Conservation (phyloP, 2,329 filamentous ascomycete species). For the Truncatella angustata region DNA sequence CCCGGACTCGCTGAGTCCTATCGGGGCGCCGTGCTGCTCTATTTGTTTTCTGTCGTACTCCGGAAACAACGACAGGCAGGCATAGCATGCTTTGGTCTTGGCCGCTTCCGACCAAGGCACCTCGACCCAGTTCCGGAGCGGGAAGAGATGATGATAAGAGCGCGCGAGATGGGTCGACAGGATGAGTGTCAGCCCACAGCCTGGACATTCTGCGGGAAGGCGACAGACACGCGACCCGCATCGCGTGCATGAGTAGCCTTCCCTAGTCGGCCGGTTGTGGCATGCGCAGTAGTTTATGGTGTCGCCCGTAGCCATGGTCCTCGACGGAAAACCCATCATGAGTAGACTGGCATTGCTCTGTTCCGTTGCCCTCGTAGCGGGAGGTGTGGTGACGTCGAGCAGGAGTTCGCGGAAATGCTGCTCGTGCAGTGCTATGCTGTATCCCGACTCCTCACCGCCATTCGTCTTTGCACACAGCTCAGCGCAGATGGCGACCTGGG, state of each 20-base stretch:
- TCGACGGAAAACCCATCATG: slow-evolving; percentile 97
- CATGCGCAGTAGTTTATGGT: slow-evolving; percentile 82
- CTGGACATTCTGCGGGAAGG: slow-evolving; percentile 85
- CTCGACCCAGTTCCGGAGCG: slow-evolving; percentile 84
- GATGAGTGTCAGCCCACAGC: slow-evolving; percentile 88
- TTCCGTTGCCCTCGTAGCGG: slow-evolving; percentile 68
- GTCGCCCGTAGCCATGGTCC: slow-evolving; percentile 67
- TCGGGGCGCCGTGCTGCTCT: slow-evolving; percentile 31
- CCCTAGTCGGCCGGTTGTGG: slow-evolving; percentile 76
- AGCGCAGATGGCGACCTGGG: slow-evolving; percentile 87
- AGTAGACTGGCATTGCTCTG: slow-evolving; percentile 66
- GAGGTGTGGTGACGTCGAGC: slow-evolving; percentile 84
- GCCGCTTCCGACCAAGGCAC: slow-evolving; percentile 77
- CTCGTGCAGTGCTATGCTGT: slow-evolving; percentile 84
- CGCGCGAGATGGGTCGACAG: slow-evolving; percentile 88
- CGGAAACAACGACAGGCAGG: slow-evolving; percentile 75
- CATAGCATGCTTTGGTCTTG: slow-evolving; percentile 66
- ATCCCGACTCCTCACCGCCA: slow-evolving; percentile 70
- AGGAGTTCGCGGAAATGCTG: slow-evolving; percentile 87
- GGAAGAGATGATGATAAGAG: slow-evolving; percentile 93
- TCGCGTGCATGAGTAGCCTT: slow-evolving; percentile 88
- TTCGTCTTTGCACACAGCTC: slow-evolving; percentile 90
- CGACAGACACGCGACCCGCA: slow-evolving; percentile 88
- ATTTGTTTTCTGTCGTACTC: slow-evolving; percentile 23
- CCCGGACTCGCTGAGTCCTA: slow-evolving; percentile 78